Conservation (phyloP, 257 asterid genomes). For the Petunia axillaris region DNA sequence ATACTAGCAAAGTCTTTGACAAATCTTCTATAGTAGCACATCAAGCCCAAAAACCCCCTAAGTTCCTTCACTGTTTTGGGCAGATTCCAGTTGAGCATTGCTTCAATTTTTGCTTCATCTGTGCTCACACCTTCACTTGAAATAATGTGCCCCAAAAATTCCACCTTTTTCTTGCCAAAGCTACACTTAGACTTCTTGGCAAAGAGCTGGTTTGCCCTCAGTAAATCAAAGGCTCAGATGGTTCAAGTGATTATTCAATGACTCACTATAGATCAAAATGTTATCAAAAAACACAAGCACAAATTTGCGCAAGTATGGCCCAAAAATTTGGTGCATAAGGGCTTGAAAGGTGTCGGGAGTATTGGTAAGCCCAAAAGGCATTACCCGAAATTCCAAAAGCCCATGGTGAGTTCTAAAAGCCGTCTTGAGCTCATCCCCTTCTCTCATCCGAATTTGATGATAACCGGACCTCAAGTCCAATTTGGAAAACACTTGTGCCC, state of each 20-base stretch:
- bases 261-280: not conserved
- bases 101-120: too few species aligned
- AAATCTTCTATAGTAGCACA: not conserved
- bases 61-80: not conserved
- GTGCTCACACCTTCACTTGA: too few species aligned
- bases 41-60: not conserved
- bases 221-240: not conserved
- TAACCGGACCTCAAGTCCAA: too few species aligned
- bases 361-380: not conserved
- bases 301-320: too few species aligned
- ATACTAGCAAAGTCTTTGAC: not conserved
- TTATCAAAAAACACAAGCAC: not conserved
- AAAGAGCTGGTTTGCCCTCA: not conserved
- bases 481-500: too few species aligned
- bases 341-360: not conserved
- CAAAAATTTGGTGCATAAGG: not conserved
- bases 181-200: not conserved
- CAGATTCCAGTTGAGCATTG: too few species aligned
- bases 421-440: not conserved
- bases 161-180: not conserved
- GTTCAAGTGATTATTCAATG: too few species aligned
- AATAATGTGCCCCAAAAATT: not conserved
- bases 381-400: not conserved
- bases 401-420: too few species aligned
- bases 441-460: not conserved